These are phyloP conservation scores for Alternaria novae-zelandiae DNA, from an alignment of 2,329 filamentous ascomycete genomes.

Conservation along the genomic window DNA sequence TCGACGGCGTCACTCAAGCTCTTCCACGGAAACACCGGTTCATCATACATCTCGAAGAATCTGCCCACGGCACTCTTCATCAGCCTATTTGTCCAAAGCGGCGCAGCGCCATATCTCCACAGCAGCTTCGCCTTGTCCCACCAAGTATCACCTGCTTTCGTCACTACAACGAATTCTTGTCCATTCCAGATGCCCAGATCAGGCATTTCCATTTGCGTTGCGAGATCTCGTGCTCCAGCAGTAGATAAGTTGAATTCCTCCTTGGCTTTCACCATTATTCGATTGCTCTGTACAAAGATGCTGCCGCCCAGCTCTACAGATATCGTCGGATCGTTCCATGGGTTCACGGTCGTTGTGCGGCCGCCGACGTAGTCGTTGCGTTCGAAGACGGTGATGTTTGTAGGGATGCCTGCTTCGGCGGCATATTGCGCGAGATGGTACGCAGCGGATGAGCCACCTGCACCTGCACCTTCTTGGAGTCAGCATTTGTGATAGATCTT, in stretches of 20 bases:
- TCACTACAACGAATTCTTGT: slow-evolving; percentile 71
- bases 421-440: slow-evolving; percentile 81
- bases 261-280: slow-evolving; percentile 78
- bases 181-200: slow-evolving; percentile 87
- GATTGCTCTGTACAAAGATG: slow-evolving; percentile 87
- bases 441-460: slow-evolving; percentile 84
- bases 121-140: slow-evolving; percentile 81
- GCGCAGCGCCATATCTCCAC: slow-evolving; percentile 84
- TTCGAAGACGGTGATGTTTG: slow-evolving; percentile 91
- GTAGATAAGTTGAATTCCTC: slow-evolving; percentile 72
- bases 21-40: slow-evolving; percentile 81
- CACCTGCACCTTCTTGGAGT: slow-evolving; percentile 73
- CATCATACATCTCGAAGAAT: slow-evolving; percentile 81
- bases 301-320: slow-evolving; percentile 88
- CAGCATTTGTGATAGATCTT: neutral
- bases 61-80: slow-evolving; percentile 73
- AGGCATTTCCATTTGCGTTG: slow-evolving; percentile 28
- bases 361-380: slow-evolving; percentile 79
- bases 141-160: slow-evolving; percentile 69
- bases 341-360: slow-evolving; percentile 82
- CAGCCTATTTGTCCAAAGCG: slow-evolving; percentile 73
- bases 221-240: slow-evolving; percentile 40
- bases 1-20: slow-evolving; percentile 73
- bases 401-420: slow-evolving; percentile 60
- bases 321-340: slow-evolving; percentile 69